These are phyloP conservation scores for Metarhizium album DNA, from an alignment of 2,329 filamentous ascomycete species.

Conservation along the genomic window DNA sequence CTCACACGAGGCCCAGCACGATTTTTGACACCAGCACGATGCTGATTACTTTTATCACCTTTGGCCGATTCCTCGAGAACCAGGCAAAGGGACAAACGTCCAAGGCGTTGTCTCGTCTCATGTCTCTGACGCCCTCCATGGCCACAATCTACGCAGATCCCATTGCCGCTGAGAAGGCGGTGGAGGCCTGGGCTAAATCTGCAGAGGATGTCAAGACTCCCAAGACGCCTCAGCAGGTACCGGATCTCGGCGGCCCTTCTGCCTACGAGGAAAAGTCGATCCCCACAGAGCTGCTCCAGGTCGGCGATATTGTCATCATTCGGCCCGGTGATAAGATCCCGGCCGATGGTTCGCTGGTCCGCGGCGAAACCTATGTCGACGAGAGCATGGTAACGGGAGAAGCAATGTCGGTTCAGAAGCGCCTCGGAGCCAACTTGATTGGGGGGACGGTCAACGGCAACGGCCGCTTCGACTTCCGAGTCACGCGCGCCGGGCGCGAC, in stretches of 20 bases:
- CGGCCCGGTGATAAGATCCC: constrained; percentile 95
- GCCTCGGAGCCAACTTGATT: constrained; percentile 67
- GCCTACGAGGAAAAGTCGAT: constrained; percentile 76
- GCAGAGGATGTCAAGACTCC: constrained; percentile 24
- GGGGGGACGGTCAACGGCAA: constrained; percentile 94
- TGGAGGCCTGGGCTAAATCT: constrained; percentile 56
- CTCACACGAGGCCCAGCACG: constrained; percentile 72
- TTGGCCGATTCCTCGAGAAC: constrained; percentile 89
- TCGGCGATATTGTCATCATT: constrained; percentile 86
- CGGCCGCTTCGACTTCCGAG: constrained; percentile 82
- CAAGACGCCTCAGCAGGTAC: constrained; percentile 26
- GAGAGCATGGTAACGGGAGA: constrained; percentile 99
- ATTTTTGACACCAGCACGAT: constrained; percentile 98
- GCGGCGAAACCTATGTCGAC: constrained; percentile 86
- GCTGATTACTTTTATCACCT: constrained; percentile 89
- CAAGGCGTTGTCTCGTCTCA: constrained; percentile 81
- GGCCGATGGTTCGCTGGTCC: constrained; percentile 77
- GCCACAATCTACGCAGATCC: constrained; percentile 93
- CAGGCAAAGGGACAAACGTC: constrained; percentile 93
- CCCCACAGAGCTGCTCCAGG: constrained; percentile 86
- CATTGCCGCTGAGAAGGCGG: constrained; percentile 83
- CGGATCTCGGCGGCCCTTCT: constrained; percentile 34
- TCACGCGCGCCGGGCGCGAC: constrained; percentile 84
- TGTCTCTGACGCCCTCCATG: constrained; percentile 95
- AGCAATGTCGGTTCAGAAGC: constrained; percentile 88